Evolutionary conservation across 164 flowering plant genomes (phyloP).

Genomic region (Magnolia changhungtana): DNA sequence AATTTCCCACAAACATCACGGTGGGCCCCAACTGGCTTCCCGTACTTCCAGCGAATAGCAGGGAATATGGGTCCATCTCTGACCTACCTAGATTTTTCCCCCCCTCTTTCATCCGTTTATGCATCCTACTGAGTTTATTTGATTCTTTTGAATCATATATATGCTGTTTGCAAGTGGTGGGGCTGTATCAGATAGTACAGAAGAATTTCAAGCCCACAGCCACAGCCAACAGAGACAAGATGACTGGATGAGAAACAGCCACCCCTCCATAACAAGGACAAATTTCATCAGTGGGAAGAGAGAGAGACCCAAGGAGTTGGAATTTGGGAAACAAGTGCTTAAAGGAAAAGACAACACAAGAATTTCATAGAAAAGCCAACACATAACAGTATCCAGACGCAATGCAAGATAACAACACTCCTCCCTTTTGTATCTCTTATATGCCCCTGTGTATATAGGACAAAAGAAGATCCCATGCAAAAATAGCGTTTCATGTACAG

Average conservation of each 20-base stretch:
- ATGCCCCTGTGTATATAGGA: background rate
- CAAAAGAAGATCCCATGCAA: background rate
- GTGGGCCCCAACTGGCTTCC: too few species aligned
- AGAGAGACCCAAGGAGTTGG: background rate
- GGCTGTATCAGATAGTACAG: background rate
- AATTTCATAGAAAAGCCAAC: conserved; percentile 7
- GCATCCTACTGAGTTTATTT: background rate
- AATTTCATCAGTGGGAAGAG: background rate
- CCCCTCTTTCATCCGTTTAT: too few species aligned
- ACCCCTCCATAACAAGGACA: background rate
- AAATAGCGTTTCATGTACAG: conserved; percentile 2
- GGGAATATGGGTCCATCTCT: too few species aligned
- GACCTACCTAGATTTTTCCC: too few species aligned
- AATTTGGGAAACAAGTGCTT: background rate
- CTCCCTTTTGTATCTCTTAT: background rate
- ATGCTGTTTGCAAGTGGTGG: background rate
- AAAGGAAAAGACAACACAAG: conserved; percentile 6
- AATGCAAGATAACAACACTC: background rate
- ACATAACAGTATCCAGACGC: background rate
- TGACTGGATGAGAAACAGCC: background rate
- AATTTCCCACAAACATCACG: too few species aligned
- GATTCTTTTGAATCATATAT: background rate
- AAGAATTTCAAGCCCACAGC: background rate
- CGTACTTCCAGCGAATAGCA: too few species aligned
- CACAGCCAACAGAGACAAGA: background rate